These are phyloP conservation scores for Nemania abortiva DNA, from an alignment of 2,329 filamentous ascomycete species.

Conservation along the genomic window DNA sequence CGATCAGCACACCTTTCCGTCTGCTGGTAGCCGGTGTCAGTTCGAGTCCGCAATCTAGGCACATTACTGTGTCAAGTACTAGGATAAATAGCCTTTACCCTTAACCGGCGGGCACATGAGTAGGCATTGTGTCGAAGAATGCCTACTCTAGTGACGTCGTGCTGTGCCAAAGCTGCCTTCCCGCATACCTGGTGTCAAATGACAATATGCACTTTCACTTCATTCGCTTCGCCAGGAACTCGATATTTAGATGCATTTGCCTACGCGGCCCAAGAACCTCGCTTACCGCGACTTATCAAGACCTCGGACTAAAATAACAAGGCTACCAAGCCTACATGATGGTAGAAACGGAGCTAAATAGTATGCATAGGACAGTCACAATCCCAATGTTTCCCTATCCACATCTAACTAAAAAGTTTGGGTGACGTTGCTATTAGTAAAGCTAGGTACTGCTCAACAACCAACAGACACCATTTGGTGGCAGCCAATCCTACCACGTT, in stretches of 20 bases:
- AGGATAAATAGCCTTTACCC: slow-evolving; percentile 18
- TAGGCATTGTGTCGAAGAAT: slow-evolving; percentile 24
- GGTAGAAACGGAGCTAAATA: slow-evolving; percentile 18
- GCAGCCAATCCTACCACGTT: slow-evolving; percentile 35
- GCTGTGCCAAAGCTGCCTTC: slow-evolving; percentile 23
- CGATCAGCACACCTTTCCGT: slow-evolving; percentile 24
- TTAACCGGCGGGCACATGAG: slow-evolving; percentile 21
- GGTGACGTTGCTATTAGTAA: slow-evolving; percentile 10
- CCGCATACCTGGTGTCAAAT: slow-evolving; percentile 25
- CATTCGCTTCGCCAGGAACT: slow-evolving; percentile 17
- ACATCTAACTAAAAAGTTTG: background rate
- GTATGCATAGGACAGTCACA: slow-evolving; percentile 13
- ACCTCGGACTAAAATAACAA: slow-evolving; percentile 15
- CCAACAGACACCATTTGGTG: slow-evolving; percentile 36
- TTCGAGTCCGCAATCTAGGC: slow-evolving; percentile 21
- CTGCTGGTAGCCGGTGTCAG: slow-evolving; percentile 13
- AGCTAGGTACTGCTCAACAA: slow-evolving; percentile 17
- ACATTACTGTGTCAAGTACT: slow-evolving; percentile 15
- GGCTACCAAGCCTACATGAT: slow-evolving; percentile 27
- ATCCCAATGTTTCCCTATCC: slow-evolving; percentile 4
- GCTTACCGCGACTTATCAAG: slow-evolving; percentile 27
- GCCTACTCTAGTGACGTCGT: slow-evolving; percentile 23
- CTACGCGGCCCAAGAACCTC: slow-evolving; percentile 19
- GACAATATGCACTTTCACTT: slow-evolving; percentile 18
- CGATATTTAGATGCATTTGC: slow-evolving; percentile 19